A percentile compares a stretch with the other conserved stretches of the same genome.
These are phyloP conservation scores for Botrytis elliptica DNA, from an alignment of 2,329 filamentous ascomycete species.

Conservation along the genomic window DNA sequence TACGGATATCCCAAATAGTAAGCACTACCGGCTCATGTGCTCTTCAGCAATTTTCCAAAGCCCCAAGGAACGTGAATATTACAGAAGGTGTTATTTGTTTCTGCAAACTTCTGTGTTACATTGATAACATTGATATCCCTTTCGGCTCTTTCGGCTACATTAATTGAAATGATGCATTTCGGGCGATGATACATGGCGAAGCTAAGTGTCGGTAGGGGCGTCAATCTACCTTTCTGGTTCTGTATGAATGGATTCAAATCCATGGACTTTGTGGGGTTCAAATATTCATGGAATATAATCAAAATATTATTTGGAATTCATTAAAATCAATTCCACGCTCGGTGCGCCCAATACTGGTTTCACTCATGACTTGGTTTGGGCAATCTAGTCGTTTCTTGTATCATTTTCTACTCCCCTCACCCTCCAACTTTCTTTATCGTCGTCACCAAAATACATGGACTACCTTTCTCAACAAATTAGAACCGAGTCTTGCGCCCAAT, in stretches of 20 bases:
- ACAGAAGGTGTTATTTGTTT: background rate
- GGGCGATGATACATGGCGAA: background rate
- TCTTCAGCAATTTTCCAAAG: background rate
- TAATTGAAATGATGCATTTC: background rate
- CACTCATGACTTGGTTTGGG: background rate
- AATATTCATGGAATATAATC: background rate
- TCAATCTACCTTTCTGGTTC: background rate
- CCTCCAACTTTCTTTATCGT: background rate
- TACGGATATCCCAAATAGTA: constrained; percentile 6
- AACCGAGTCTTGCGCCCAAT: background rate
- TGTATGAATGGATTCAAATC: background rate
- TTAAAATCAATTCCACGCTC: background rate
- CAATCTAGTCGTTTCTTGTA: background rate
- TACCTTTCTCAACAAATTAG: background rate
- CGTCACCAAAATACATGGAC: background rate
- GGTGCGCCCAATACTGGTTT: background rate
- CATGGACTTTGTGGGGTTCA: constrained; percentile 12
- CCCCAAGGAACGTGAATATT: background rate
- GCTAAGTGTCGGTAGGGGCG: background rate
- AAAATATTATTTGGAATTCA: background rate
- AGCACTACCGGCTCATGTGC: constrained; percentile 13
- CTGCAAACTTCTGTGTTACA: background rate
- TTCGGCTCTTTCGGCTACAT: constrained; percentile 14
- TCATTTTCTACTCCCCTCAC: background rate
- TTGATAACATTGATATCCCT: background rate